Evolutionary conservation across 768 basidiomycete genomes (phyloP).

Genomic region (Phylloporus arenicola): DNA sequence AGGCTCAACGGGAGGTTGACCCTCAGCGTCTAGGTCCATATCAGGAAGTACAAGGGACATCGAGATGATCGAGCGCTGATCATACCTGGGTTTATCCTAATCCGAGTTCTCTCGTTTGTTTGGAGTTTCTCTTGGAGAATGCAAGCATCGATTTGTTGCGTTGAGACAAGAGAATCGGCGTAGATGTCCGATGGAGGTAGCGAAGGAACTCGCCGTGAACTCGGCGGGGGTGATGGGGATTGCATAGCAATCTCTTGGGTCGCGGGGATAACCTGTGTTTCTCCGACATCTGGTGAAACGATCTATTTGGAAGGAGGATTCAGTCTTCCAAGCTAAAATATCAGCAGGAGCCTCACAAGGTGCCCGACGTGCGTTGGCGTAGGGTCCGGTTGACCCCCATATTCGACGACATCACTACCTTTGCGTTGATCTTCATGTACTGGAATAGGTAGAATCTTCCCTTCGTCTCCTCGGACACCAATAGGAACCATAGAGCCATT

Average conservation of each 20-base stretch:
- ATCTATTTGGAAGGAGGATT: conserved; percentile 10
- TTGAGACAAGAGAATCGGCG: conserved; percentile 17
- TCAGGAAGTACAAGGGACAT: not conserved
- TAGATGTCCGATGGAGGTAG: conserved; percentile 28
- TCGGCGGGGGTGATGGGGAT: conserved; percentile 20
- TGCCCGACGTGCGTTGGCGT: conserved; percentile 53
- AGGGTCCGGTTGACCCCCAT: conserved; percentile 45
- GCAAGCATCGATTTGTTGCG: conserved; percentile 18
- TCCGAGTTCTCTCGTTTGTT: conserved; percentile 5
- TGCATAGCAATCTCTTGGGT: conserved; percentile 29
- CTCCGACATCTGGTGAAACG: conserved; percentile 34
- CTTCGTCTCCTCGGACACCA: conserved; percentile 54
- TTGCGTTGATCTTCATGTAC: conserved; percentile 14
- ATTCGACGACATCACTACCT: conserved; percentile 27
- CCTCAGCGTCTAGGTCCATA: conserved; percentile 28
- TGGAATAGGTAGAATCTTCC: conserved; percentile 46
- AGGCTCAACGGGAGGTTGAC: conserved; percentile 21
- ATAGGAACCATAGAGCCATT: conserved; percentile 36
- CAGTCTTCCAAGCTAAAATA: not conserved
- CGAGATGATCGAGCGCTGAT: conserved; percentile 27
- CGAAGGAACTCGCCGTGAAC: conserved; percentile 8
- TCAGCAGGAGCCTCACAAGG: conserved; percentile 38
- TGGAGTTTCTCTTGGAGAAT: not conserved
- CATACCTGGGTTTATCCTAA: conserved; percentile 40
- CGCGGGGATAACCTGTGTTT: conserved; percentile 45